Evolutionary conservation across 2,329 filamentous ascomycete genomes (phyloP), one percentile per base, ranked within the genome.

Genomic region (Colletotrichum chlorophyti): DNA sequence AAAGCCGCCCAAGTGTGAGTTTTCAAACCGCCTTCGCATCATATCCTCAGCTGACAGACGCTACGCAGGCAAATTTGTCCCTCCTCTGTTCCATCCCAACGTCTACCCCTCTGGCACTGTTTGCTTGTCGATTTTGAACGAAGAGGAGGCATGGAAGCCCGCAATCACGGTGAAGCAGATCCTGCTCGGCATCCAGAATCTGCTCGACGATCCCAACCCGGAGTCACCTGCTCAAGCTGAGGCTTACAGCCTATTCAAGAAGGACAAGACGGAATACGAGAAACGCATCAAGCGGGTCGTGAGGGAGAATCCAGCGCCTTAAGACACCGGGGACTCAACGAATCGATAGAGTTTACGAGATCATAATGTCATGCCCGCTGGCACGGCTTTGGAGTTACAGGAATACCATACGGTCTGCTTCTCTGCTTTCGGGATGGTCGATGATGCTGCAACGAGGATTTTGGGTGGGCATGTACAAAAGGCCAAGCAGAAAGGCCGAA

Each of bases 151-250:
- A 6, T 99, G 96, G 95, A 96, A 96, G 75, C 96, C 95, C 1
- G 94, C 95, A 6, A 99, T 99, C 69, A 99, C 95, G 0, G 92
- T 99, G 73, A 98, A 97, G 78, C 93, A 98, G 76, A 98, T 99
- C 63, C 84, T 98, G 6, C 83, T 98, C 1, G 95, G 95, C 45
- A 96, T 99, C 57, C 95, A 99, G 75, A 94, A 96, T 68, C 85
- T 99, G 2, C 87, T 99, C 35, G 90, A 99, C 73, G 94, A 97
- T 68, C 95, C 96, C 14, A 99, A 99, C 71, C 95, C 94, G 3
- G 95, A 99, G 47, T 97, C 93, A 1, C 95, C 95, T 0, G 95
- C 95, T 0, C 95, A 99, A 75, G 94, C 95, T 3, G 95, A 99
- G 66, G 96, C 95, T 1, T 99, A 98, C 78, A 97, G 97, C 68